Conservation (phyloP, 768 basidiomycete genomes). For the Royoungia palumana region DNA sequence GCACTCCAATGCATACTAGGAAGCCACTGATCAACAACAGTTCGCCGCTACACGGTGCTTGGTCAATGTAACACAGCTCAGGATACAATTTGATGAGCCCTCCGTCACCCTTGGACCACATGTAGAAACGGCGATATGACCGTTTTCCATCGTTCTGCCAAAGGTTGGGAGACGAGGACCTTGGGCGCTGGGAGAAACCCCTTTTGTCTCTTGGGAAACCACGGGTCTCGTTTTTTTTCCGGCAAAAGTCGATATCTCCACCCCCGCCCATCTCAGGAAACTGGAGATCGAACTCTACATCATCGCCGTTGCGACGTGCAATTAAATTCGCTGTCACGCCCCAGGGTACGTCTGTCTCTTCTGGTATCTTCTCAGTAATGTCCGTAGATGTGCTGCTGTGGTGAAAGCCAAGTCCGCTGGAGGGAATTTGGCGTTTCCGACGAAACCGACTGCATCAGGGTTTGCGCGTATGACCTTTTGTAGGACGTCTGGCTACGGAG, state of each 20-base stretch:
- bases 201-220: slow-evolving; percentile 30
- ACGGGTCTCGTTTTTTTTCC: slow-evolving; percentile 46
- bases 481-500: slow-evolving; percentile 43
- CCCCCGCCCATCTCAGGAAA: slow-evolving; percentile 66
- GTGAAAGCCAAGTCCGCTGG: slow-evolving; percentile 46
- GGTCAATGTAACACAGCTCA: slow-evolving; percentile 42
- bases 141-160: slow-evolving; percentile 50
- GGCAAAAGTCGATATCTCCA: slow-evolving; percentile 60
- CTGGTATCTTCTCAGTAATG: slow-evolving; percentile 46
- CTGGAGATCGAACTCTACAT: slow-evolving; percentile 40
- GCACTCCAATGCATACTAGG: slow-evolving; percentile 10
- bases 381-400: slow-evolving; percentile 53
- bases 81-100: slow-evolving; percentile 48
- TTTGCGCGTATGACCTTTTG: slow-evolving; percentile 45
- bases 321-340: slow-evolving; percentile 62
- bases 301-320: slow-evolving; percentile 43
- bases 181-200: slow-evolving; percentile 49
- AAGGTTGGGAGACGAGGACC: slow-evolving; percentile 53
- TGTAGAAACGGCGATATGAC: slow-evolving; percentile 52
- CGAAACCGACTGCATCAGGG: slow-evolving; percentile 50
- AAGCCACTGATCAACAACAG: slow-evolving; percentile 31
- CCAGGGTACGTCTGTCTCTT: slow-evolving; percentile 50
- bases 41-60: slow-evolving; percentile 50
- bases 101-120: slow-evolving; percentile 60
- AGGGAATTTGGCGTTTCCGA: slow-evolving; percentile 52